These are phyloP conservation scores for Chytriomyces hyalinus DNA, from an alignment of 192 early-diverging fungal genomes.

Conservation along the genomic window DNA sequence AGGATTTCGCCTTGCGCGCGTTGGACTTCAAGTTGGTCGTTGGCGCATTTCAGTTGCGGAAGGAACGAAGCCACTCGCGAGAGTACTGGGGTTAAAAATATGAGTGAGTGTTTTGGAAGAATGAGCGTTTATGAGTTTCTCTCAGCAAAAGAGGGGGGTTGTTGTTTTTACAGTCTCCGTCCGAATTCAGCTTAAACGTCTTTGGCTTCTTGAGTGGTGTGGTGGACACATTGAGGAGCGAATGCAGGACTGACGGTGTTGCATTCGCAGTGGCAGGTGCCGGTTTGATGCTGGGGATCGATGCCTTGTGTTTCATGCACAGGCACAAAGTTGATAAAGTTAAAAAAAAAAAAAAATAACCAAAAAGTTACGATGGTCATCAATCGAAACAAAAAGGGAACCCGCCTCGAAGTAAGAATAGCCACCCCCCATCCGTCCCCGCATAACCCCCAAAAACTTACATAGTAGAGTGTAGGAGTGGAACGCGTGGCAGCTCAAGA, in stretches of 20 bases:
- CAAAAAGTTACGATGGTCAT: not conserved
- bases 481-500: not conserved
- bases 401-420: not conserved
- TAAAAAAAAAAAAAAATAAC: too few species aligned
- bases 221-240: not conserved
- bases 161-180: not conserved
- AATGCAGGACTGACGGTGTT: slow-evolving; percentile 1
- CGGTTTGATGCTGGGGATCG: not conserved
- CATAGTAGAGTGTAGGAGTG: not conserved
- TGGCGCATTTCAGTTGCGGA: slow-evolving; percentile 27
- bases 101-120: not conserved
- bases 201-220: not conserved
- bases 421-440: not conserved
- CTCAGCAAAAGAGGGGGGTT: not conserved
- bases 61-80: slow-evolving; percentile 20
- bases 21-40: not conserved
- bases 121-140: not conserved
- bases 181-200: not conserved
- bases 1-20: slow-evolving; percentile 19
- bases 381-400: not conserved
- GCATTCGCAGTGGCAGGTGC: not conserved
- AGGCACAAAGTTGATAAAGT: too few species aligned
- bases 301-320: not conserved
- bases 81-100: not conserved
- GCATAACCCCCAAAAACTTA: not conserved